These are phyloP conservation scores for Cryptococcus amylolentus DNA, from an alignment of 1,284 basidiomycete species.

Conservation along the genomic window DNA sequence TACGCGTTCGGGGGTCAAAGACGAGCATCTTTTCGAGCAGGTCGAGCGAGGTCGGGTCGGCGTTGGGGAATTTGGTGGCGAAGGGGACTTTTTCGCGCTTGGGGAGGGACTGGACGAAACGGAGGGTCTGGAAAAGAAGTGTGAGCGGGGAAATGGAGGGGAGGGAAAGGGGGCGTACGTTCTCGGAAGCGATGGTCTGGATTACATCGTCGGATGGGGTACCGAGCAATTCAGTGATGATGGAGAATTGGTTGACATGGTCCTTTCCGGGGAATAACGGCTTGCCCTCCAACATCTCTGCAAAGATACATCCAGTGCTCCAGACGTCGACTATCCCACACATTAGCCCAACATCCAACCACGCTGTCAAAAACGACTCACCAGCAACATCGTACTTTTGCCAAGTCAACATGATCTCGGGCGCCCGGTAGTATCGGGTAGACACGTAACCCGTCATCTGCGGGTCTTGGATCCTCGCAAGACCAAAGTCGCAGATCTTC, in stretches of 20 bases:
- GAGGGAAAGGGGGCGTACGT: slow-evolving; percentile 58
- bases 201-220: slow-evolving; percentile 99
- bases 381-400: slow-evolving; percentile 98
- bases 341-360: neutral
- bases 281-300: slow-evolving; percentile 99
- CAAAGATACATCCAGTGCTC: slow-evolving; percentile 99
- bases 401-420: slow-evolving; percentile 99
- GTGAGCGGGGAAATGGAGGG: neutral
- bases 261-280: slow-evolving; percentile 99
- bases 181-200: slow-evolving; percentile 96
- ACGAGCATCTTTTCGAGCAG: slow-evolving; percentile 98
- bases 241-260: slow-evolving; percentile 98
- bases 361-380: slow-evolving; percentile 30
- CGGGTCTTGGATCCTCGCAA: slow-evolving; percentile 85
- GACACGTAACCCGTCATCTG: slow-evolving; percentile 99
- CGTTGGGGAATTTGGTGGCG: slow-evolving; percentile 84
- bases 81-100: slow-evolving; percentile 96
- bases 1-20: slow-evolving; percentile 95
- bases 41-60: slow-evolving; percentile 88
- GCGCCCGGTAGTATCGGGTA: slow-evolving; percentile 96
- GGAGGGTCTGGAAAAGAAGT: slow-evolving; percentile 71
- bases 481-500: slow-evolving; percentile 98
- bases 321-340: slow-evolving; percentile 76
- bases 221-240: slow-evolving; percentile 96
- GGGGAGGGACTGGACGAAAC: slow-evolving; percentile 95